These are phyloP conservation scores for Physcomitrellopsis africana DNA, from an alignment of 225 moss, liverwort and hornwort genomes.

Conservation along the genomic window DNA sequence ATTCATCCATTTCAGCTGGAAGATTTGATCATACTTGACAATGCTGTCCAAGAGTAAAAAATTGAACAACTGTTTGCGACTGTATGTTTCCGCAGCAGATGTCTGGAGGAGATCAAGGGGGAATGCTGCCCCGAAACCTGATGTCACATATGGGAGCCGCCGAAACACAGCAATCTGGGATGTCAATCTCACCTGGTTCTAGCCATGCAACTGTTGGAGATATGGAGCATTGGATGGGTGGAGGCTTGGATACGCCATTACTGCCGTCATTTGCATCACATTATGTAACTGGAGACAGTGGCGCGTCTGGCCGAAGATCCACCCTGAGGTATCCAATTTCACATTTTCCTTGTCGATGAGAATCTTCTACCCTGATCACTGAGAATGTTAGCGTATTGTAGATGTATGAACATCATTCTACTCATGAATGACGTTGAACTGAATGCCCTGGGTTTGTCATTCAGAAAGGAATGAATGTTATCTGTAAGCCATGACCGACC, in stretches of 20 bases:
- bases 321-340: constrained; percentile 70
- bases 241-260: constrained; percentile 86
- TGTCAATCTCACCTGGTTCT: constrained; percentile 87
- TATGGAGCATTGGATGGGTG: constrained; percentile 99
- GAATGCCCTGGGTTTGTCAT: no score
- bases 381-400: no score
- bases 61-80: constrained; percentile 4
- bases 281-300: constrained; percentile 96
- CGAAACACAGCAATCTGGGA: constrained; percentile 83
- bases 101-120: constrained; percentile 76
- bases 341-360: no score
- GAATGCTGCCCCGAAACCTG: constrained; percentile 79
- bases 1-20: neutral
- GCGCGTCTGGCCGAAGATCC: constrained; percentile 93
- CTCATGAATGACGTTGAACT: neutral
- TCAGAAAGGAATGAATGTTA: no score
- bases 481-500: no score
- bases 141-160: constrained; percentile 81
- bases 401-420: no score
- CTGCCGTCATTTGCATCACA: constrained; percentile 98
- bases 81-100: constrained; percentile 58
- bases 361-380: no score
- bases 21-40: neutral
- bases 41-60: neutral
- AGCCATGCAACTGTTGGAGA: constrained; percentile 80